phyloP scores from a whole-genome alignment of 192 early-diverging fungal genomes.

The Podila verticillata region DNA sequence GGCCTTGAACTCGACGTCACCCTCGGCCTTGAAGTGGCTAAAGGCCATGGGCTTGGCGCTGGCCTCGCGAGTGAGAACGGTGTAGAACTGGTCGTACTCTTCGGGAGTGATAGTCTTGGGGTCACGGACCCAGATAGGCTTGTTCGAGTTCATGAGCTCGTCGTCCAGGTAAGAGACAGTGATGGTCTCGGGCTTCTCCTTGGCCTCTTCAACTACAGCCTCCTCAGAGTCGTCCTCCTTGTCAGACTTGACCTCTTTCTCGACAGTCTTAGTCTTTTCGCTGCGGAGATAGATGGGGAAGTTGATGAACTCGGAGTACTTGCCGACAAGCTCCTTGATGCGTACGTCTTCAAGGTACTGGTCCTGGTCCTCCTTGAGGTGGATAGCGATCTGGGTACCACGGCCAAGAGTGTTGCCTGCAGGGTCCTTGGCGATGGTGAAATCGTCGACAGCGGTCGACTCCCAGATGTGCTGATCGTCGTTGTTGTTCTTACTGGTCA shows the following conservation, averaged over 20 bases:
- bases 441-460: slow-evolving; percentile 90
- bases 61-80: slow-evolving; percentile 75
- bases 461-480: slow-evolving; percentile 95
- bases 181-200: slow-evolving; percentile 66
- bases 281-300: slow-evolving; percentile 95
- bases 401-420: slow-evolving; percentile 90
- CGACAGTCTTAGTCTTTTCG: slow-evolving; percentile 66
- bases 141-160: slow-evolving; percentile 88
- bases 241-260: slow-evolving; percentile 46
- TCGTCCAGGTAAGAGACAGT: slow-evolving; percentile 69
- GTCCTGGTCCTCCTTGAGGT: slow-evolving; percentile 88
- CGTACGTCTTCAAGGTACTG: slow-evolving; percentile 80
- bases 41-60: slow-evolving; percentile 76
- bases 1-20: slow-evolving; percentile 89
- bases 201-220: slow-evolving; percentile 54
- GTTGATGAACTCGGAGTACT: slow-evolving; percentile 97
- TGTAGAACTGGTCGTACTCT: slow-evolving; percentile 94
- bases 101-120: slow-evolving; percentile 77
- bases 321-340: slow-evolving; percentile 78
- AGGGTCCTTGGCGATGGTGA: slow-evolving; percentile 91
- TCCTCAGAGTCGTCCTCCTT: slow-evolving; percentile 33
- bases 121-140: slow-evolving; percentile 94
- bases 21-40: slow-evolving; percentile 94
- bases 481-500: slow-evolving; percentile 90
- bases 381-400: slow-evolving; percentile 93